A percentile compares a stretch with the other conserved stretches of the same genome.
Evolutionary conservation across 176 grass and related monocot genomes (phyloP).

Genomic region (Musa schizocarpa): DNA sequence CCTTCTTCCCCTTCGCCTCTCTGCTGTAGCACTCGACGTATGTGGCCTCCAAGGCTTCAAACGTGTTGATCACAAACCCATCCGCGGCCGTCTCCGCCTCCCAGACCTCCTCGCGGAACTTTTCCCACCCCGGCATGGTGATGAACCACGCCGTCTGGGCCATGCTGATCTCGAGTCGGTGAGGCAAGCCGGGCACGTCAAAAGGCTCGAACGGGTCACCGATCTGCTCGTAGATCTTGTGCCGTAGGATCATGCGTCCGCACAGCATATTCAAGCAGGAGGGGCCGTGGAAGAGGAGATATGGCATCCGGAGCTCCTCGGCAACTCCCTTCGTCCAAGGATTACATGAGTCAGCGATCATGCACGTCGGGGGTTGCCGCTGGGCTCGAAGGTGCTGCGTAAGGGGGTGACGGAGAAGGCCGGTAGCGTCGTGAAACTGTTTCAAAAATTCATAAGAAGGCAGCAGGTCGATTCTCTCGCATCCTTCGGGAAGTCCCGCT

Average conservation of each 20-base stretch:
- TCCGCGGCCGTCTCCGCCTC: constrained; percentile 38
- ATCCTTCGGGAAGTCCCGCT: neutral
- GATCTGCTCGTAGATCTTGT: neutral
- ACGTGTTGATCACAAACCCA: constrained; percentile 56
- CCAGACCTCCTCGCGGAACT: constrained; percentile 2
- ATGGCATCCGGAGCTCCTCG: neutral
- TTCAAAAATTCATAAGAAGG: neutral
- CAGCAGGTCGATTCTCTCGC: neutral
- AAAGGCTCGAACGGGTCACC: neutral
- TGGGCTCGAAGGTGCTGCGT: neutral
- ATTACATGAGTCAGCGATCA: neutral
- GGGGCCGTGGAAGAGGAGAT: neutral
- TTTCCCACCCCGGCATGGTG: neutral
- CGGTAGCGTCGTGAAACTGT: neutral
- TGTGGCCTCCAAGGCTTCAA: constrained; percentile 33
- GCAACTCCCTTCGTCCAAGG: neutral
- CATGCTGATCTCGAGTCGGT: constrained; percentile 24
- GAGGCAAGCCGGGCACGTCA: constrained; percentile 23
- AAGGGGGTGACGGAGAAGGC: neutral
- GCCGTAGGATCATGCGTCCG: neutral
- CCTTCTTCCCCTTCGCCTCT: constrained; percentile 29
- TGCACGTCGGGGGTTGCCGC: neutral
- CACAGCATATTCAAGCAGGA: neutral
- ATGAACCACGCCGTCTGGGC: constrained; percentile 26
- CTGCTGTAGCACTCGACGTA: constrained; percentile 18